These are phyloP conservation scores for Podospora sp. DNA, from an alignment of 495 filamentous ascomycete species.

Conservation along the genomic window DNA sequence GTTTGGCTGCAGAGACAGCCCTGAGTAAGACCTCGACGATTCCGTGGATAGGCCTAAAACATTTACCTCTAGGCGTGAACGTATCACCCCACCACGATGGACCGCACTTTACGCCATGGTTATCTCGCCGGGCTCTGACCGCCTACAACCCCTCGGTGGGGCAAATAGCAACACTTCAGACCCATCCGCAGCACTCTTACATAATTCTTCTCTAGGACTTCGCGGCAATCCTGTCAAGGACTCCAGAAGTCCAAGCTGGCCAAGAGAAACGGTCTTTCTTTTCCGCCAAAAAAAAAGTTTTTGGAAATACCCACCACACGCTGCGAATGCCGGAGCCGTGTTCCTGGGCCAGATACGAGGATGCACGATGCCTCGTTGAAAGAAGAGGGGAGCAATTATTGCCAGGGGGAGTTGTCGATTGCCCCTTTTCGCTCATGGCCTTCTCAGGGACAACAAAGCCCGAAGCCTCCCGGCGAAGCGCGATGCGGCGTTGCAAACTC, in stretches of 20 bases:
- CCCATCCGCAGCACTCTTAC: not conserved
- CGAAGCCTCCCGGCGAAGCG: not conserved
- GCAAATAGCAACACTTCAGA: not conserved
- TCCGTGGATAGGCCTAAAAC: not conserved
- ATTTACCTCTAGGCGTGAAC: not conserved
- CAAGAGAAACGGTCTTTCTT: not conserved
- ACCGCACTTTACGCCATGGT: not conserved
- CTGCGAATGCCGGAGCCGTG: not conserved
- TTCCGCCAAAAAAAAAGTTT: not conserved
- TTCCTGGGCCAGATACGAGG: not conserved
- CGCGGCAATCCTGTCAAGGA: not conserved
- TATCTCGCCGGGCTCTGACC: not conserved
- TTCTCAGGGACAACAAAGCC: not conserved
- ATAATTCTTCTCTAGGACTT: not conserved
- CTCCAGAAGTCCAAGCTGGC: not conserved
- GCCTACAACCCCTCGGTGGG: not conserved
- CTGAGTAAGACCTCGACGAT: not conserved
- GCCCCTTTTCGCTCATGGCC: not conserved
- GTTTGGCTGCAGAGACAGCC: not conserved
- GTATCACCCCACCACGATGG: not conserved
- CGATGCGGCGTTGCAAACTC: not conserved
- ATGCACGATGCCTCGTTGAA: no score
- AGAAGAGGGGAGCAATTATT: no score
- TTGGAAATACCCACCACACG: not conserved
- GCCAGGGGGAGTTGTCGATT: no score